phyloP scores from a whole-genome alignment of 225 moss, liverwort and hornwort species.

The Thuidium tamariscinum region DNA sequence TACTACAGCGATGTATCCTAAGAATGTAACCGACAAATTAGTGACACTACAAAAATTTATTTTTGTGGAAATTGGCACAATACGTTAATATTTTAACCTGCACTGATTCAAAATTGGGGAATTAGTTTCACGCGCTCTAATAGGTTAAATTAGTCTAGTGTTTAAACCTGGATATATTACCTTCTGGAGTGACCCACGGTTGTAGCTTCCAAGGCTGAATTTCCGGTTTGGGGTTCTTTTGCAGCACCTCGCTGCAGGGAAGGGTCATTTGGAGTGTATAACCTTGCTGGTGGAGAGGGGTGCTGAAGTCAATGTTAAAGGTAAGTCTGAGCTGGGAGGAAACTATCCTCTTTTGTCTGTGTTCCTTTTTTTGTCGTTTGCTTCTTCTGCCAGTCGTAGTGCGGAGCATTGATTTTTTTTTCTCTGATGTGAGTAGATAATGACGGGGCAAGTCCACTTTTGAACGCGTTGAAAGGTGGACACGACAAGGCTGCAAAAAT shows the following conservation, averaged over 20 bases:
- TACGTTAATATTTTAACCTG: background rate
- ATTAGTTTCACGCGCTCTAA: background rate
- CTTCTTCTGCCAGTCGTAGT: background rate
- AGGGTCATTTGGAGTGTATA: slow-evolving; percentile 54
- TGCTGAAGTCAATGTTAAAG: slow-evolving; percentile 45
- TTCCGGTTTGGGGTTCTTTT: background rate
- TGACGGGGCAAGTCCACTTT: slow-evolving; percentile 45
- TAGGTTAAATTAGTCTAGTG: background rate
- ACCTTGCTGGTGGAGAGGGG: slow-evolving; percentile 48
- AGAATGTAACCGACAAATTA: background rate
- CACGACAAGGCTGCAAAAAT: slow-evolving; percentile 36
- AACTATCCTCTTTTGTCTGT: background rate
- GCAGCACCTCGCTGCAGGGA: slow-evolving; percentile 69
- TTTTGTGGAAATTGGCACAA: background rate
- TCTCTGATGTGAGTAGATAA: slow-evolving; percentile 23
- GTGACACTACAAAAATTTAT: background rate
- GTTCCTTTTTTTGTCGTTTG: background rate
- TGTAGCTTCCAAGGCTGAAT: background rate
- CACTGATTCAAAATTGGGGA: background rate
- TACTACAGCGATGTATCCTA: background rate
- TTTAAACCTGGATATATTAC: background rate
- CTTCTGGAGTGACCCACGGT: background rate
- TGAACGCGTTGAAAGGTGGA: slow-evolving; percentile 56
- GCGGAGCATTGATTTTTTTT: background rate
- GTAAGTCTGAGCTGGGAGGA: slow-evolving; percentile 14